Evolutionary conservation across 768 basidiomycete genomes (phyloP).

Genomic region (Leccinum arenicola): DNA sequence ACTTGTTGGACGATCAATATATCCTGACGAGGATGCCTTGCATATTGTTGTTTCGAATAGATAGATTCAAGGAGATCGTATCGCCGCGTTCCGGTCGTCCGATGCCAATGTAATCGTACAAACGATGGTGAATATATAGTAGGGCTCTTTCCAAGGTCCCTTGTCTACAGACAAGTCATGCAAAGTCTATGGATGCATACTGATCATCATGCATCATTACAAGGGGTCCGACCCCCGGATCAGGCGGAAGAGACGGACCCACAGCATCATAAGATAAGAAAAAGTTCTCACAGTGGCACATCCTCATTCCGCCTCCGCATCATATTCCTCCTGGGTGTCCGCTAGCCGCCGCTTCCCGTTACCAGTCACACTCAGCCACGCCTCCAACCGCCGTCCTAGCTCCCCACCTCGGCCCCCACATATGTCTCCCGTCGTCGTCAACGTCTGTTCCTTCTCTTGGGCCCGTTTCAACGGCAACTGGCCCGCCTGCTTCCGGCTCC

Average conservation of each 20-base stretch:
- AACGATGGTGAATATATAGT: neutral
- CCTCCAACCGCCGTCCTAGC: slow-evolving; percentile 71
- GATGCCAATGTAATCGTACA: no score
- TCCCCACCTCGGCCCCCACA: slow-evolving; percentile 83
- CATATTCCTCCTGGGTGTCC: slow-evolving; percentile 16
- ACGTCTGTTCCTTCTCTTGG: slow-evolving; percentile 65
- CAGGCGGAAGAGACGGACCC: neutral
- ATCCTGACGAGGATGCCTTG: no score
- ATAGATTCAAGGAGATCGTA: no score
- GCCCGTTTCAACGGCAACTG: slow-evolving; percentile 57
- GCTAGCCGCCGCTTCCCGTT: slow-evolving; percentile 16
- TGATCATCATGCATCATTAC: slow-evolving; percentile 6
- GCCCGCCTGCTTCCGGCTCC: slow-evolving; percentile 37
- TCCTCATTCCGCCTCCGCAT: slow-evolving; percentile 10
- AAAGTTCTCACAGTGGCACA: slow-evolving; percentile 7
- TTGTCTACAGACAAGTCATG: slow-evolving; percentile 1
- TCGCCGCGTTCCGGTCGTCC: no score
- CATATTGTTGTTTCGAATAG: no score
- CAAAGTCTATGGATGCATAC: neutral
- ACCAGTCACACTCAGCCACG: slow-evolving; percentile 55
- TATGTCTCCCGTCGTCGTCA: slow-evolving; percentile 70
- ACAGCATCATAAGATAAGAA: slow-evolving; percentile 1
- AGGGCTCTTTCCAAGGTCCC: neutral
- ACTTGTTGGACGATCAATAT: no score
- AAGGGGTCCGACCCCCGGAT: neutral